Base-by-base conservation (phyloP, 1,284 basidiomycete species). In the Cutaneotrichosporon cavernicola region DNA sequence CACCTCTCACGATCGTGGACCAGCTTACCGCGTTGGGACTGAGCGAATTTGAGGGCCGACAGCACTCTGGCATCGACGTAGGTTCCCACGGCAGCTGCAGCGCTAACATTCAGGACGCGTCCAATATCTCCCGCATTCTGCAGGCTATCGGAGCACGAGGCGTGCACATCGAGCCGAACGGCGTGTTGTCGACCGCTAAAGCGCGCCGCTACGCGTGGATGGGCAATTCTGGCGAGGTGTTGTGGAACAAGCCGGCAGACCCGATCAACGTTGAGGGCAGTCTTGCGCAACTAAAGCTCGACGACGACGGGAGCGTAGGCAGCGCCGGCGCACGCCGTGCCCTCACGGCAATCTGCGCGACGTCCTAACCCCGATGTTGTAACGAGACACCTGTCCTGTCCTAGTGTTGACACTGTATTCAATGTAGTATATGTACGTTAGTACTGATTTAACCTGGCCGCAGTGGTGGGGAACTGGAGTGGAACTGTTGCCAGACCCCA, bases 61-160 rank as follows among this genome's bases (percentile, higher is more conserved):
- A 88, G 66, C 93, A 97, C 78, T 88, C 88, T 72, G 93, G 93
- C 22, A 89, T 95, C 50, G 91, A 92, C 78, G 91, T 92, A 70
- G 83, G 90, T 87, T 8, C 22, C 7, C 5, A 34, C n/a, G 18
- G 18, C 8, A 5, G 26, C 26, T 26, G 47, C 22, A 38, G 14
- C 14, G 30, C 61, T 61, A 34, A 59, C 36, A 11, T 16, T 2
- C 64, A 94, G 91, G 93, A 97, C 79, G 86, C 90, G 34, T 88
- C 89, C 16, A 96, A 96, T 75, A 86, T 96, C 61, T 84, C 89
- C 18, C 86, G 90, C 30, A 88, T 97, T 64, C 78, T 95, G 46
- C 81, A 85, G 56, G 90, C 90, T 71, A 85, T 95, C 21, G 89
- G 88, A 5, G 81, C 85, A 58, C 84, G 86, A 60, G 87, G 87